Conservation (phyloP, 176 grass and related monocot species). For the Triticum aestivum region DNA sequence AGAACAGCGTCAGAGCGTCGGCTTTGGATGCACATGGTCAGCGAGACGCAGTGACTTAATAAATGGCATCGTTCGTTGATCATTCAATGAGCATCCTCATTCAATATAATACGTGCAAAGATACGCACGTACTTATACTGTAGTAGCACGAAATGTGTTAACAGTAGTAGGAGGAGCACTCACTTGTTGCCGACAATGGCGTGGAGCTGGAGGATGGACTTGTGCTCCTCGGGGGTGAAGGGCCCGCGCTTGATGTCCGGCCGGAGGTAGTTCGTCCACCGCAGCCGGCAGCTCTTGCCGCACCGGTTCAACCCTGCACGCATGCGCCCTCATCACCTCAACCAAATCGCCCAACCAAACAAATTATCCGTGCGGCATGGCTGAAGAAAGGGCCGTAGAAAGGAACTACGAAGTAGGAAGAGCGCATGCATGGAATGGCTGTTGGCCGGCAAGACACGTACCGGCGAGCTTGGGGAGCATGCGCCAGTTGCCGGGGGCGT, state of each 20-base stretch:
- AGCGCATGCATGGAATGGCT: background rate
- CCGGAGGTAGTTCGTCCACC: constrained; percentile 98
- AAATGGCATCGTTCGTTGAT: constrained; percentile 1
- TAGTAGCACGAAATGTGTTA: background rate
- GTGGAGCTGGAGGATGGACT: constrained; percentile 89
- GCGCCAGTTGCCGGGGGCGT: constrained; percentile 88
- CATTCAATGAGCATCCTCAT: constrained; percentile 1
- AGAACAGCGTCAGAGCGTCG: background rate
- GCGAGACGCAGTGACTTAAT: background rate
- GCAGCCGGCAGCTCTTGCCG: constrained; percentile 97
- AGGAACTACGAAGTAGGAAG: no score
- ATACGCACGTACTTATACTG: background rate
- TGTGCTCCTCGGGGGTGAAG: constrained; percentile 86
- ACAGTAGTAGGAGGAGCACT: background rate
- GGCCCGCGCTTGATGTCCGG: constrained; percentile 97
- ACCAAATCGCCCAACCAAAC: background rate
- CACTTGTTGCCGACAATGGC: constrained; percentile 96
- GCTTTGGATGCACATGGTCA: background rate
- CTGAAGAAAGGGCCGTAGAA: background rate
- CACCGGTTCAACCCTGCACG: constrained; percentile 82
- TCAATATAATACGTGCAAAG: background rate
- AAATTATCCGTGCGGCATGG: no score
- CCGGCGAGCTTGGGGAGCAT: constrained; percentile 90
- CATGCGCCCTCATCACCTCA: background rate
- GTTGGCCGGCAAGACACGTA: background rate